phyloP scores from a whole-genome alignment of 2,329 filamentous ascomycete genomes.

The Sporothrix luriei region DNA sequence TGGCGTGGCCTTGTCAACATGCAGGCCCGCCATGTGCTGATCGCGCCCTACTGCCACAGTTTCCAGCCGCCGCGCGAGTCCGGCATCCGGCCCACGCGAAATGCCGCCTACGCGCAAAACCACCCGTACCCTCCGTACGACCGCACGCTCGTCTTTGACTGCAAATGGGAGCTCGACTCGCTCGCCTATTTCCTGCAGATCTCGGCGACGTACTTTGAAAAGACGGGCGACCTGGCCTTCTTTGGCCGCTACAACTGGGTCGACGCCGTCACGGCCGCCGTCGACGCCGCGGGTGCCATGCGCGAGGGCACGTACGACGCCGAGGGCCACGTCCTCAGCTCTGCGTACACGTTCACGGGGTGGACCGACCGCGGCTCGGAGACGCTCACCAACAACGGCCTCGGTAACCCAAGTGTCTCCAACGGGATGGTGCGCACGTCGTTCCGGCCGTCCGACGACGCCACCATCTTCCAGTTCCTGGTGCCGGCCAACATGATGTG shows the following conservation, averaged over 20 bases:
- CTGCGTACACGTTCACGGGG: constrained; percentile 76
- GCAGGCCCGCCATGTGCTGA: constrained; percentile 69
- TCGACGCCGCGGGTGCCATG: constrained; percentile 70
- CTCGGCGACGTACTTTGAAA: constrained; percentile 74
- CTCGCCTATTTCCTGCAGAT: constrained; percentile 84
- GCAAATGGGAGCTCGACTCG: constrained; percentile 94
- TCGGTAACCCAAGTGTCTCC: constrained; percentile 76
- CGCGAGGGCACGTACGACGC: constrained; percentile 71
- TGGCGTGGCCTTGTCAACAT: constrained; percentile 77
- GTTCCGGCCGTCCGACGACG: constrained; percentile 88
- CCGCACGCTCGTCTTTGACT: constrained; percentile 77
- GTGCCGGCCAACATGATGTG: constrained; percentile 92
- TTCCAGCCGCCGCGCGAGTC: constrained; percentile 87
- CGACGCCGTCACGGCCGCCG: constrained; percentile 67
- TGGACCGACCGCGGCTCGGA: constrained; percentile 74
- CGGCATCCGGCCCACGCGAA: constrained; percentile 59
- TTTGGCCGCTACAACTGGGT: constrained; percentile 76
- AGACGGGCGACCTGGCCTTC: constrained; percentile 71
- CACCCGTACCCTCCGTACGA: constrained; percentile 66
- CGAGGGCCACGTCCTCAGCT: constrained; percentile 57
- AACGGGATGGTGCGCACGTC: constrained; percentile 81
- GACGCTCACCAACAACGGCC: constrained; percentile 74
- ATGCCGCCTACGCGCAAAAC: constrained; percentile 63
- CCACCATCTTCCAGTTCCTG: constrained; percentile 81
- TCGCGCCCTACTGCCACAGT: constrained; percentile 84